Evolutionary conservation across 371 early-diverging fungal species (phyloP).

Genomic region (Thermomucor indicae-seudaticae): DNA sequence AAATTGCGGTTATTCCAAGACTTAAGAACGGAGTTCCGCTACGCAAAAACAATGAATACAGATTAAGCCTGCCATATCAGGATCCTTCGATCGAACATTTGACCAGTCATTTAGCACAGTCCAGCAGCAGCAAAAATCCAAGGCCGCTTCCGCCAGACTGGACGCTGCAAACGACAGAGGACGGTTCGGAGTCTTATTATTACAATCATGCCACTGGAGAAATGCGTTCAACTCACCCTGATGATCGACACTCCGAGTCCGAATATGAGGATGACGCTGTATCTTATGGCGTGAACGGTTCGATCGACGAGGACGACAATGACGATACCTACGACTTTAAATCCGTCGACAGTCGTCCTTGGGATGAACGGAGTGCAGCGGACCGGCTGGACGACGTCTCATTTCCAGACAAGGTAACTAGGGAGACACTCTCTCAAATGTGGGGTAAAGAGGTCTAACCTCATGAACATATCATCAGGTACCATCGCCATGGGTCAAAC

Average conservation of each 20-base stretch:
- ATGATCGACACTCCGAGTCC: slow-evolving; percentile 16
- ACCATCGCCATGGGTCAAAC: slow-evolving; percentile 55
- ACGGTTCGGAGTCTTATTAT: slow-evolving; percentile 44
- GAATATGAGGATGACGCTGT: slow-evolving; percentile 13
- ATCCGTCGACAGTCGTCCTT: slow-evolving; percentile 12
- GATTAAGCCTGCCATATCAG: slow-evolving; percentile 20
- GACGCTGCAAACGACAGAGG: slow-evolving; percentile 37
- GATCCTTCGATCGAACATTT: background rate
- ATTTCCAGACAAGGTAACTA: slow-evolving; percentile 15
- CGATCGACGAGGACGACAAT: slow-evolving; percentile 10
- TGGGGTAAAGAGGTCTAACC: no score
- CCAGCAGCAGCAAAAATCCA: background rate
- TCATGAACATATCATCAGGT: slow-evolving; percentile 10
- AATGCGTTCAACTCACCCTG: slow-evolving; percentile 42
- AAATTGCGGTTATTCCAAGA: slow-evolving; percentile 5
- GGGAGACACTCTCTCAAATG: background rate
- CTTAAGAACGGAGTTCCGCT: slow-evolving; percentile 16
- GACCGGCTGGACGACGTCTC: slow-evolving; percentile 6
- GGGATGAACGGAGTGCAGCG: slow-evolving; percentile 8
- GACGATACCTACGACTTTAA: slow-evolving; percentile 15
- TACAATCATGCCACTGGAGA: slow-evolving; percentile 43
- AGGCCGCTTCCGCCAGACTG: slow-evolving; percentile 37
- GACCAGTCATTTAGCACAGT: background rate
- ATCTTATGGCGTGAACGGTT: slow-evolving; percentile 10
- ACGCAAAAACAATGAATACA: slow-evolving; percentile 17